phyloP scores from a whole-genome alignment of 306 rosid genomes.

The Inga oerstediana region DNA sequence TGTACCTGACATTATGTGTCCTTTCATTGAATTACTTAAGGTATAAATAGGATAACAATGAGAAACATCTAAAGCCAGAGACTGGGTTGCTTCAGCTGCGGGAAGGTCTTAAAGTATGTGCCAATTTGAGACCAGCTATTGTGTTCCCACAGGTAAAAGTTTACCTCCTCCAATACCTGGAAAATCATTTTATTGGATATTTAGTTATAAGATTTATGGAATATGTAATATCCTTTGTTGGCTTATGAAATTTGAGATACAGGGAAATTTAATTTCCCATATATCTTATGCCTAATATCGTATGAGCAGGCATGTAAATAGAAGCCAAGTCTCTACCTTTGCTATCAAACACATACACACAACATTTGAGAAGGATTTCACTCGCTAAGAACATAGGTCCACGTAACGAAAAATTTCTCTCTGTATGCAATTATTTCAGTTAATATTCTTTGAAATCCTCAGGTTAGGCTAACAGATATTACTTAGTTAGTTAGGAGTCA shows the following conservation, averaged over 20 bases:
- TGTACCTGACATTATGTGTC: background rate
- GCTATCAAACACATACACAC: background rate
- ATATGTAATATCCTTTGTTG: background rate
- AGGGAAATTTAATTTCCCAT: background rate
- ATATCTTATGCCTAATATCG: background rate
- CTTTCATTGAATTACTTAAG: constrained; percentile 37
- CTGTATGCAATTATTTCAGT: background rate
- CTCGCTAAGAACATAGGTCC: background rate
- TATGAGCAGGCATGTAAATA: background rate
- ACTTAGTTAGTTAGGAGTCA: no score
- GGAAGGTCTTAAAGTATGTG: constrained; percentile 16
- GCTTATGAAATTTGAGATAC: background rate
- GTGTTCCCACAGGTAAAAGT: constrained; percentile 10
- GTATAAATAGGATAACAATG: constrained; percentile 82
- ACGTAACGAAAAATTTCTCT: background rate
- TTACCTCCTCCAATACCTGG: background rate
- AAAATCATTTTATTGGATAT: background rate
- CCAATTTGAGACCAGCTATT: constrained; percentile 20
- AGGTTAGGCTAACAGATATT: no score
- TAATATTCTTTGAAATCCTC: background rate
- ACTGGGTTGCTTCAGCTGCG: constrained; percentile 55
- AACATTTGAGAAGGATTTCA: background rate
- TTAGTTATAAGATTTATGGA: background rate
- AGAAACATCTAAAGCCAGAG: constrained; percentile 86
- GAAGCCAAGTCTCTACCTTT: background rate